Evolutionary conservation across 2,329 filamentous ascomycete genomes (phyloP), one percentile per base, ranked within the genome.

Genomic region (Trichoderma koningii): DNA sequence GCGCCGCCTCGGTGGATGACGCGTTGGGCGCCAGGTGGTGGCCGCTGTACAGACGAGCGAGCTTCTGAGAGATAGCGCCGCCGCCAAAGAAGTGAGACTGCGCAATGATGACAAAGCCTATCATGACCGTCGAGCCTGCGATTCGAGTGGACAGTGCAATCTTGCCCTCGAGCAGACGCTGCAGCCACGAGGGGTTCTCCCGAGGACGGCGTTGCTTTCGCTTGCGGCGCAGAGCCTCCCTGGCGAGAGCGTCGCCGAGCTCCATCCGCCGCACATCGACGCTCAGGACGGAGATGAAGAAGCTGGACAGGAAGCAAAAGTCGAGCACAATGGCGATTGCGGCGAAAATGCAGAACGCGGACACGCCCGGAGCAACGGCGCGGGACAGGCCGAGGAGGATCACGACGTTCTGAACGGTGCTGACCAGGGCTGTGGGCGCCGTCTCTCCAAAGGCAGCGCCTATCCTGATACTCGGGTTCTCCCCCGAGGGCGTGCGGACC

Each of bases 41-140:
- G 3, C 67, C 66, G 66, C 63, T 69, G 63, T 69, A 70, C n/a
- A 74, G 48, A 12, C 71, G 70, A n/a, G 67, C 51, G 21, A 75
- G 51, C 45, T 73, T 71, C 41, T 73, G 69, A 14, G 73, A 63
- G 10, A 83, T 70, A 55, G 81, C 82, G 61, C 83, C 82, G 55
- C 83, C 83, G 52, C 89, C 87, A 68, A 90, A 89, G 69, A 93
- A 93, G 71, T 93, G 91, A 82, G 88, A 91, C 69, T 93, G 91
- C 0, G 91, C 85, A 50, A 89, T 86, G 17, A 92, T 73, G 7
- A 93, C 84, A 68, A 92, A 91, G 1, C 86, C 87, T 23, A 92
- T 78, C 74, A 92, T 88, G 34, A 92, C 87, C 14, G 89, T 82
- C 0, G 89, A 90, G 0, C 91, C 90, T 3, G 90, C 90, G 69